Evolutionary conservation across 2,329 filamentous ascomycete species (phyloP), one percentile per base, ranked within the genome.

Genomic region (Fusarium equiseti): DNA sequence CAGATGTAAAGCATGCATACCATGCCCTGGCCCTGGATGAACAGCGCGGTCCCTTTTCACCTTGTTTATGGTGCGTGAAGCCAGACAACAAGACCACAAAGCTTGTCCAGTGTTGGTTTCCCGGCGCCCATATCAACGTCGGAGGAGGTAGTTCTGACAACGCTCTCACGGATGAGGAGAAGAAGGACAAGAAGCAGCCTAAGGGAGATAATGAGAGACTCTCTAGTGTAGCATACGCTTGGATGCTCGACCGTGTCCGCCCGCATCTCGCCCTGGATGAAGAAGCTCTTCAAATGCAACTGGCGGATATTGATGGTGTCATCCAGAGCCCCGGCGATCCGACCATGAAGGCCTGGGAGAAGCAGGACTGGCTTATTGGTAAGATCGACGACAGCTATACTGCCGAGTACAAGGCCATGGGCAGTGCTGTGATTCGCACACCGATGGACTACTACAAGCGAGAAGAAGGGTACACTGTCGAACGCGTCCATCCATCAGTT

Each of bases 1-100:
- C 10, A 61, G 51, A 61, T 16, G 58, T 61, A 5, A 61, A 61
- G 16, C 51, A 61, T 57, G 58, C 58, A 10, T 61, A 61, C 51
- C 58, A 61, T 35, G 58, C 58, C 1, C 58, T 61, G 3, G 51
- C 58, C 11, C 7, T 61, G 4, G 58, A 61, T 6, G 58, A 61
- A 49, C 51, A 35, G 9, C 58, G 58, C 15, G 51, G 58, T 6
- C 58, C 58, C 5, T 61, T 61, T 13, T 22, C 58, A 13, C 58
- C 58, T 8, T 61, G 58, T 11, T 22, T 61, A 1, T 60, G 55
- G 61, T 46, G 42, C 29, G 55, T 60, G 6, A 48, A 63, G 18
- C 38, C 26, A 29, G 45, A 46, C 1, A 53, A 60, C 18, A 54
- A 53, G 24, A 38, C 43, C 2, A 60, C 61, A 4, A 53, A 49